Evolutionary conservation across 305 asterid genomes (phyloP).

Genomic region (Fraxinus dipetala): DNA sequence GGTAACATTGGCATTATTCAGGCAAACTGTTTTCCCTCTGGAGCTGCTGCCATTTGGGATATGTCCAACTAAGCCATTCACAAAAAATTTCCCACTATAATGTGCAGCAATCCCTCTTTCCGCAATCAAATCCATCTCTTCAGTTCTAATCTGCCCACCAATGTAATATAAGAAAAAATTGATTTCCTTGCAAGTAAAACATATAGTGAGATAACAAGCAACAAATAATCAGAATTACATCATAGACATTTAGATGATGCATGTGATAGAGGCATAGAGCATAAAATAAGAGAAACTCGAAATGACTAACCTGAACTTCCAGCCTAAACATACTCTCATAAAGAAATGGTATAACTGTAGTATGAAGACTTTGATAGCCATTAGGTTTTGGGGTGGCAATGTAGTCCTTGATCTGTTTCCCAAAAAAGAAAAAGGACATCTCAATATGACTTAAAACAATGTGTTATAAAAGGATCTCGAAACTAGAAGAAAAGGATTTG

Average conservation of each 20-base stretch:
- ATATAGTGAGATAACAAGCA: background rate
- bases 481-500: constrained; percentile 12
- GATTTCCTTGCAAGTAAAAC: background rate
- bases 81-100: constrained; percentile 75
- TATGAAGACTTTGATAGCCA: constrained; percentile 95
- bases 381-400: constrained; percentile 93
- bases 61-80: constrained; percentile 78
- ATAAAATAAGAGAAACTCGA: constrained; percentile 3
- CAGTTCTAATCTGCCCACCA: constrained; percentile 71
- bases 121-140: constrained; percentile 91
- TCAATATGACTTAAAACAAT: constrained; percentile 12
- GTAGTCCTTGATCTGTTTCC: constrained; percentile 56
- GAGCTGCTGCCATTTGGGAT: constrained; percentile 50
- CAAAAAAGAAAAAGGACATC: constrained; percentile 21
- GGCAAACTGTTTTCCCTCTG: constrained; percentile 64
- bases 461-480: background rate
- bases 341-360: constrained; percentile 90
- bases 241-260: background rate
- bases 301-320: constrained; percentile 76
- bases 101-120: constrained; percentile 96
- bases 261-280: background rate
- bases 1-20: constrained; percentile 85
- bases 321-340: constrained; percentile 84
- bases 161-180: background rate
- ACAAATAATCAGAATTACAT: background rate